Evolutionary conservation across 345 rosid species (phyloP).

Genomic region (Conringia planisiliqua): DNA sequence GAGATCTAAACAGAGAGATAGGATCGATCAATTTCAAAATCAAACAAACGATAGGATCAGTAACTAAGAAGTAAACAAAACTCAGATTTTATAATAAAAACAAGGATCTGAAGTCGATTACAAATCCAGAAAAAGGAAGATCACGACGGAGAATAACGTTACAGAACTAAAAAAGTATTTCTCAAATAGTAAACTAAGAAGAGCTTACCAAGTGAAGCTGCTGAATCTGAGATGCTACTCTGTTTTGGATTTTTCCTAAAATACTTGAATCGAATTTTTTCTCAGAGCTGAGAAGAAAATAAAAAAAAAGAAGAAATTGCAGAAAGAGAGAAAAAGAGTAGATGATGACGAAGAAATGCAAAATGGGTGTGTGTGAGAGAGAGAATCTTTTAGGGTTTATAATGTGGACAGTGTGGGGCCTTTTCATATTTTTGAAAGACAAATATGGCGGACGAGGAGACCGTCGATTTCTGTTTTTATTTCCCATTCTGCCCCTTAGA

Average conservation of each 20-base stretch:
- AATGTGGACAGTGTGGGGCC: conserved; percentile 35
- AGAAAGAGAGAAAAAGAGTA: neutral
- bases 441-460: conserved; percentile 32
- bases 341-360: conserved; percentile 26
- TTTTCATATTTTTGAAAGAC: conserved; percentile 13
- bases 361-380: conserved; percentile 8
- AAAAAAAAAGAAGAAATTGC: neutral
- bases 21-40: conserved; percentile 13
- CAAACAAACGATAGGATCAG: neutral
- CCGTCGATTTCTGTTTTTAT: conserved; percentile 10
- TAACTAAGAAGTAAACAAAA: neutral
- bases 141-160: neutral
- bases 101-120: conserved; percentile 11
- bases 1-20: conserved; percentile 14
- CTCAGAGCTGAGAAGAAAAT: neutral
- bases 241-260: neutral
- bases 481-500: neutral
- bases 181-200: neutral
- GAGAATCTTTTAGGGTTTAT: conserved; percentile 31
- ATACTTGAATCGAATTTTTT: neutral
- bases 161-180: no score
- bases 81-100: neutral
- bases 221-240: conserved; percentile 9
- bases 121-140: neutral
- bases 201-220: conserved; percentile 35